Evolutionary conservation across 345 rosid genomes (phyloP), one percentile per base, ranked within the genome.

Genomic region (Camelina laxa): DNA sequence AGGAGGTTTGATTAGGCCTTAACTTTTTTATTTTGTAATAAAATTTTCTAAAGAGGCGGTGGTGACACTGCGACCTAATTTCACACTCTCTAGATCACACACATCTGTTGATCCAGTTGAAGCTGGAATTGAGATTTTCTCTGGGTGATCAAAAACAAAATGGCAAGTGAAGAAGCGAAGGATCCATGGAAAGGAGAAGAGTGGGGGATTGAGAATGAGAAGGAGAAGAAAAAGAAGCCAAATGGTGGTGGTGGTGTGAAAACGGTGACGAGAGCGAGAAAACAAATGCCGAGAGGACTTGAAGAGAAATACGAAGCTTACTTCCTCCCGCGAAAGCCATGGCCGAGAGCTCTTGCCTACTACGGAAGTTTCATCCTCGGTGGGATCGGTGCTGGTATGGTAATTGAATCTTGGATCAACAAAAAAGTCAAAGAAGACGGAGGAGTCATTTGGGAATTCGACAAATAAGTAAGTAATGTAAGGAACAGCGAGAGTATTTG

Each of bases 161-260:
- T 93, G 96, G 93, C 81, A 31, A 83, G 77, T 70, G 92, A 81
- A 75, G 95, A 70, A 39, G 73, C 86, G 1, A 90, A 85, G 71
- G 96, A 90, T 59, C 97, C 97, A n/a, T 86, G 93, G 78, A 86
- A 87, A 72, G 96, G 93, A 60, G 93, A 88, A 41, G 97, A 90
- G 49, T 90, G 97, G 99, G 88, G 84, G 62, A 91, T 82, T 57
- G 96, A 91, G 6, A 75, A 78, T 59, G 89, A 88, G 74, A 73
- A 79, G 48, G 91, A 88, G 75, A 73, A 85, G 74, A 67, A 80
- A 82, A 92, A 87, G 83, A 91, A 86, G 74, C 83, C 95, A 16
- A 53, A 85, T 57, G 84, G 36, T 33, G 36, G 79, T 6, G 75
- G 21, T 58, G 54, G 53, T 60, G 48, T 72, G 6, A 87, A 90